These are phyloP conservation scores for Aspergillus japonicus DNA, from an alignment of 2,329 filamentous ascomycete genomes.

Conservation along the genomic window DNA sequence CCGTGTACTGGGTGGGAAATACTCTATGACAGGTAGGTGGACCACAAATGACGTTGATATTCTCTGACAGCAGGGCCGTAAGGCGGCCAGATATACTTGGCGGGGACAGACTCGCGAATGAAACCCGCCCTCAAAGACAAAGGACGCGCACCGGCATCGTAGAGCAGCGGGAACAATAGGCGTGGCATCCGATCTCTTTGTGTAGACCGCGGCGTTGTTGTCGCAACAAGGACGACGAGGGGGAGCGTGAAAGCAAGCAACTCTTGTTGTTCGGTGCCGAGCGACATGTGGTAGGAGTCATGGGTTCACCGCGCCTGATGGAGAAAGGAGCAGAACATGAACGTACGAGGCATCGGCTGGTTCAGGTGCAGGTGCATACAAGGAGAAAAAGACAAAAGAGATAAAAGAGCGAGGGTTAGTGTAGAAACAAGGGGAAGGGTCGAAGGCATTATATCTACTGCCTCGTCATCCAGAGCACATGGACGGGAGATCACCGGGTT, in stretches of 20 bases:
- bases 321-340: neutral
- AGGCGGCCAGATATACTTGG: neutral
- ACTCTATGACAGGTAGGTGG: neutral
- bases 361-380: neutral
- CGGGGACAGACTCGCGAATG: neutral
- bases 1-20: neutral
- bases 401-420: no score
- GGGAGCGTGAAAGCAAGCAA: neutral
- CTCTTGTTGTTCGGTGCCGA: neutral
- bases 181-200: neutral
- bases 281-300: conserved; percentile 7
- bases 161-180: neutral
- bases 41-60: neutral
- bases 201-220: neutral
- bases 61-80: neutral
- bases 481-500: neutral
- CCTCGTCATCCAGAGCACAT: neutral
- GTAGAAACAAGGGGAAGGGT: neutral
- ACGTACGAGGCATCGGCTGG: neutral
- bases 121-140: neutral
- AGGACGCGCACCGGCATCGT: neutral
- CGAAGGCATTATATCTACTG: neutral
- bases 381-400: neutral
- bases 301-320: conserved; percentile 7
- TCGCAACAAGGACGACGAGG: neutral